Evolutionary conservation across 2,329 filamentous ascomycete genomes (phyloP).

Genomic region (Geosmithia flava): DNA sequence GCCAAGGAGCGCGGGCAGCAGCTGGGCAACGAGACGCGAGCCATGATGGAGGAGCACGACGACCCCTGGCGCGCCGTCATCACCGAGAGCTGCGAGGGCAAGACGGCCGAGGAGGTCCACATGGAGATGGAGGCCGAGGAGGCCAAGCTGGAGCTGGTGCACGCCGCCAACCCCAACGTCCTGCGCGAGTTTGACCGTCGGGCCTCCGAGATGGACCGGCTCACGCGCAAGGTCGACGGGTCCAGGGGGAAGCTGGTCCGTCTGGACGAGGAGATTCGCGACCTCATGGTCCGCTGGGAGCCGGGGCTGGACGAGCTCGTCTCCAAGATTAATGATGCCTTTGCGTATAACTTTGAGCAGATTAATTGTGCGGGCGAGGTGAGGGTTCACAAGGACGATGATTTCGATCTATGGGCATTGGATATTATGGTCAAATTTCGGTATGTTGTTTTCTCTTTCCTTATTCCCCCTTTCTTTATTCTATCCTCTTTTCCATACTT

Average conservation of each 20-base stretch:
- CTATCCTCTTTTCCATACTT: neutral
- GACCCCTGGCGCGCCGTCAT: conserved; percentile 27
- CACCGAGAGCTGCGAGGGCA: conserved; percentile 28
- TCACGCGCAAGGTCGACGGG: conserved; percentile 43
- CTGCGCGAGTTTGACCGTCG: conserved; percentile 69
- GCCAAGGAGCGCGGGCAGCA: conserved; percentile 15
- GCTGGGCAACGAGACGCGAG: conserved; percentile 18
- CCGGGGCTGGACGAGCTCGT: conserved; percentile 69
- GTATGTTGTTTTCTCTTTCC: conserved; percentile 30
- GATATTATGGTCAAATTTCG: conserved; percentile 94
- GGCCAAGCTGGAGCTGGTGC: conserved; percentile 67
- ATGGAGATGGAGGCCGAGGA: conserved; percentile 62
- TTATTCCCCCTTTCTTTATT: no score
- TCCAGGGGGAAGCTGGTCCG: conserved; percentile 41
- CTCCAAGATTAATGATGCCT: conserved; percentile 74
- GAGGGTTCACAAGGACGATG: conserved; percentile 73
- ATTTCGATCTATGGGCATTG: conserved; percentile 90
- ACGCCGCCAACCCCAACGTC: conserved; percentile 62
- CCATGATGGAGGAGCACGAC: conserved; percentile 24
- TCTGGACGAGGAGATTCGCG: conserved; percentile 45
- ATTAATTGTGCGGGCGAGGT: conserved; percentile 94
- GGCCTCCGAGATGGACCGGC: conserved; percentile 53
- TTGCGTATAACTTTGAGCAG: conserved; percentile 84
- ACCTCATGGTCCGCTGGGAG: conserved; percentile 67
- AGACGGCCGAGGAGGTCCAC: conserved; percentile 52